A percentile compares a stretch with the other conserved stretches of the same genome.
Evolutionary conservation across 2,329 filamentous ascomycete species (phyloP).

Genomic region (Xylaria arbuscula): DNA sequence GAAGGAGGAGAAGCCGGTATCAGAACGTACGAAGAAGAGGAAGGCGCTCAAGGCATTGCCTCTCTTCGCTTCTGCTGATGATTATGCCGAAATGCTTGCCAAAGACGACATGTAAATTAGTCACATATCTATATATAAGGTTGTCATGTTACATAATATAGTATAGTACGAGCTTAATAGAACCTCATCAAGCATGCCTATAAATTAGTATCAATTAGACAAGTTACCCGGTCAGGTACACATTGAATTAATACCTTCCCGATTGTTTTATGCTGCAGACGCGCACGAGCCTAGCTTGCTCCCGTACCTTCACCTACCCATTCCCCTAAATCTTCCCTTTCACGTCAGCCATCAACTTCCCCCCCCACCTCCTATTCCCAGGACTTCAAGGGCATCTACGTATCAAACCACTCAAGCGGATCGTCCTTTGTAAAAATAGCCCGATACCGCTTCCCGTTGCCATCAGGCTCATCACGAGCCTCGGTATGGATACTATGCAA

Average conservation of each 20-base stretch:
- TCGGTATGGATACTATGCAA: constrained; percentile 62
- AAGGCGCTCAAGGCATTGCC: constrained; percentile 90
- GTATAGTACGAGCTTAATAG: constrained; percentile 20
- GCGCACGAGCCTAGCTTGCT: background rate
- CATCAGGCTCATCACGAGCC: constrained; percentile 56
- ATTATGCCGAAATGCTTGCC: constrained; percentile 87
- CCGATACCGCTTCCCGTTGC: constrained; percentile 55
- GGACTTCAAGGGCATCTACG: constrained; percentile 42
- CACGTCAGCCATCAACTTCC: background rate
- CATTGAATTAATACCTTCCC: background rate
- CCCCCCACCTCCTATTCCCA: background rate
- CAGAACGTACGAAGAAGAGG: constrained; percentile 68
- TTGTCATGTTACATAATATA: background rate
- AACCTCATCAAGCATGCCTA: constrained; percentile 19
- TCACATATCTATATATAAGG: background rate
- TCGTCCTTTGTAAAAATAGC: constrained; percentile 61
- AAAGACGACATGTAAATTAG: constrained; percentile 61
- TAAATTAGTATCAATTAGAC: constrained; percentile 30
- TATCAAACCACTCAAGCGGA: constrained; percentile 66
- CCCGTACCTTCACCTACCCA: too few species aligned
- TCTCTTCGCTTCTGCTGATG: constrained; percentile 91
- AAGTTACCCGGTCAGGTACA: constrained; percentile 42
- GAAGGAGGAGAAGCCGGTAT: constrained; percentile 53
- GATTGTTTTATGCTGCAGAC: background rate
- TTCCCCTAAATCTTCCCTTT: background rate